Evolutionary conservation across 306 rosid species (phyloP).

Genomic region (Hippophae tibetana): DNA sequence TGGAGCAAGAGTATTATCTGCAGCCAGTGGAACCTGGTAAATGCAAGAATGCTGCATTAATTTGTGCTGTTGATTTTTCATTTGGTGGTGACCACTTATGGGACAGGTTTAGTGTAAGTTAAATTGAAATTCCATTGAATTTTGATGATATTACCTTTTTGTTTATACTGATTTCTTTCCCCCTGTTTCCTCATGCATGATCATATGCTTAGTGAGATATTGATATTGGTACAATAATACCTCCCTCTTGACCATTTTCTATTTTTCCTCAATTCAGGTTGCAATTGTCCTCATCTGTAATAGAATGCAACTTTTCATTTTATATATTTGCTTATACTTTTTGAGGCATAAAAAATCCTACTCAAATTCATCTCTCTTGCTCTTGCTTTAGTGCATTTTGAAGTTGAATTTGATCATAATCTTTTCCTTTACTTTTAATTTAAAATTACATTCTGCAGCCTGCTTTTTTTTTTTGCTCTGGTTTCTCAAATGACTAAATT

Average conservation of each 20-base stretch:
- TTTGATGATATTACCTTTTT: background rate
- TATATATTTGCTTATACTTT: background rate
- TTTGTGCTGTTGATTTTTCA: slow-evolving; percentile 85
- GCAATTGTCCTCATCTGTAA: background rate
- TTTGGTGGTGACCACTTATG: slow-evolving; percentile 94
- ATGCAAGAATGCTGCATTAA: slow-evolving; percentile 72
- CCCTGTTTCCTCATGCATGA: background rate
- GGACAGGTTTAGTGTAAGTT: slow-evolving; percentile 90
- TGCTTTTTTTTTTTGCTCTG: slow-evolving; percentile 8
- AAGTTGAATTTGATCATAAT: background rate
- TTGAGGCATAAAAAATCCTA: background rate
- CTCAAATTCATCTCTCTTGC: background rate
- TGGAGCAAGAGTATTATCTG: slow-evolving; percentile 92
- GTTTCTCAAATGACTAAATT: slow-evolving; percentile 1
- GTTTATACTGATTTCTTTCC: background rate
- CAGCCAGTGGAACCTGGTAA: slow-evolving; percentile 75
- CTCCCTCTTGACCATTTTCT: background rate
- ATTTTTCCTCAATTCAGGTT: background rate
- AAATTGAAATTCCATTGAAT: slow-evolving; percentile 8
- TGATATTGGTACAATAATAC: background rate
- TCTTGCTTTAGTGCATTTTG: slow-evolving; percentile 2
- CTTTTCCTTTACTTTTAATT: background rate
- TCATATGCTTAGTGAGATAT: background rate
- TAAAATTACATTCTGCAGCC: background rate
- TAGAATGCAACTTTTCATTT: background rate